These are phyloP conservation scores for Lolium multiflorum DNA, from an alignment of 176 grass and related monocot genomes.

Conservation along the genomic window DNA sequence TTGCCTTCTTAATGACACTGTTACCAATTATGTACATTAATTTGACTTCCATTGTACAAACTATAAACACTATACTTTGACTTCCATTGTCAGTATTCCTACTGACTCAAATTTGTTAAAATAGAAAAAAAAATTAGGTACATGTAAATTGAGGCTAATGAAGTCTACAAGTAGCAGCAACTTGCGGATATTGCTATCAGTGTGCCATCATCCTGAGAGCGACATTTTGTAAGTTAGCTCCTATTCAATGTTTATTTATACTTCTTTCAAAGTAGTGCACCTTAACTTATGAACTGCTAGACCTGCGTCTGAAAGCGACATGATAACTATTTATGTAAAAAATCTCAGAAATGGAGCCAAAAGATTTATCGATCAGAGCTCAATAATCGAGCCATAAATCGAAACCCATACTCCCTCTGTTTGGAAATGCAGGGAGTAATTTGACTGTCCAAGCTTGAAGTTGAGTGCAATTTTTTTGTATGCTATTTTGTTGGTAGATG, in stretches of 20 bases:
- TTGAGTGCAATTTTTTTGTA: background rate
- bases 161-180: background rate
- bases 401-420: background rate
- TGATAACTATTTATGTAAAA: constrained; percentile 2
- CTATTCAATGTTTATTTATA: background rate
- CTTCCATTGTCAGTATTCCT: background rate
- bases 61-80: background rate
- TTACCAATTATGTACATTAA: background rate
- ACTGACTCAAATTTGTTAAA: background rate
- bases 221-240: constrained; percentile 16
- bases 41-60: background rate
- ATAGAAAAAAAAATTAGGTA: background rate
- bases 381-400: background rate
- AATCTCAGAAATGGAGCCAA: background rate
- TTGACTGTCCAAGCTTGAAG: background rate
- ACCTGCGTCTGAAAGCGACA: background rate
- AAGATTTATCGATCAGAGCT: background rate
- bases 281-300: constrained; percentile 4
- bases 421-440: background rate
- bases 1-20: background rate
- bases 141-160: background rate
- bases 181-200: constrained; percentile 2
- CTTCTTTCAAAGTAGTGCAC: constrained; percentile 17
- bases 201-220: constrained; percentile 13
- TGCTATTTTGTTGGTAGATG: background rate